Evolutionary conservation across 2,329 filamentous ascomycete genomes (phyloP).

Genomic region (Aspergillus sp.): DNA sequence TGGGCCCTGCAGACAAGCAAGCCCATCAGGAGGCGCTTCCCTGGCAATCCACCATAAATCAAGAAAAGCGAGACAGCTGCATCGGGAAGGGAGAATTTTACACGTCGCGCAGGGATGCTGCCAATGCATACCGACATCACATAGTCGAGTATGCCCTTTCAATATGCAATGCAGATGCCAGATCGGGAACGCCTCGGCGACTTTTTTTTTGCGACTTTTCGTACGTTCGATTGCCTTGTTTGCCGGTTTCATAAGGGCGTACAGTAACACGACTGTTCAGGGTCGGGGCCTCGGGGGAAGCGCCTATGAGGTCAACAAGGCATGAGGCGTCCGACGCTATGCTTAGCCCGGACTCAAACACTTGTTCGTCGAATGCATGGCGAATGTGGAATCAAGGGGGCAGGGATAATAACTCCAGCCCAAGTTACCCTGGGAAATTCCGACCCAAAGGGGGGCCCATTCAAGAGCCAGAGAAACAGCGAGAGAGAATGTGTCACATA

Average conservation of each 20-base stretch:
- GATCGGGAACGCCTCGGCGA: slow-evolving; percentile 1
- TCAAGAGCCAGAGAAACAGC: slow-evolving; percentile 6
- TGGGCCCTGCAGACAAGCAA: neutral
- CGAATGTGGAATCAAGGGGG: neutral
- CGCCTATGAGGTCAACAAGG: neutral
- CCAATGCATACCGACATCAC: neutral
- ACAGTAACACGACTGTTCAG: neutral
- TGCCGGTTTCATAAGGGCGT: neutral
- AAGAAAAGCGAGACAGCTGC: neutral
- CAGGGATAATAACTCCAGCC: neutral
- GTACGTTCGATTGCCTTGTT: slow-evolving; percentile 1
- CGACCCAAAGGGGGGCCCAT: neutral
- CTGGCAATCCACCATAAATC: neutral
- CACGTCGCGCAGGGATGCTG: neutral
- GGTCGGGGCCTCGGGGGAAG: neutral
- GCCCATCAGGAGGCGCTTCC: neutral
- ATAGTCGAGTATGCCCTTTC: neutral
- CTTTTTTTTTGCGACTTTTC: neutral
- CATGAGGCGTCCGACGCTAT: neutral
- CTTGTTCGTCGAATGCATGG: neutral
- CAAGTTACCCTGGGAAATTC: neutral
- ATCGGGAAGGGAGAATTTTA: neutral
- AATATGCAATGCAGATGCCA: slow-evolving; percentile 1
- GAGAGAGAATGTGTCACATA: slow-evolving; percentile 21
- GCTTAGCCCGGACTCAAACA: neutral